phyloP scores from a whole-genome alignment of 106 monocot species.

The Dioscorea alata region DNA sequence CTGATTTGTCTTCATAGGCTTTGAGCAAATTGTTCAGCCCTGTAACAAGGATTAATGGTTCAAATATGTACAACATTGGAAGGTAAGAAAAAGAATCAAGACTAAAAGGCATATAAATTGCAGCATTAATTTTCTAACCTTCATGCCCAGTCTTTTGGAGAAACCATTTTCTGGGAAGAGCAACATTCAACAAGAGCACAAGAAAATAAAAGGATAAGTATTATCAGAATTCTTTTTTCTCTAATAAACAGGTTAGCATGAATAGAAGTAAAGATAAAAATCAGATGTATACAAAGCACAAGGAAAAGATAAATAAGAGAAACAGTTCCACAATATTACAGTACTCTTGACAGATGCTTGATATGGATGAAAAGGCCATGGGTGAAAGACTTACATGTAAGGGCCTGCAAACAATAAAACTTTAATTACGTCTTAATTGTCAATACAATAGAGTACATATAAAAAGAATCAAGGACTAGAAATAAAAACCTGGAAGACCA shows the following conservation, averaged over 20 bases:
- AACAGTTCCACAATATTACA: background rate
- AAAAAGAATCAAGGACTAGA: background rate
- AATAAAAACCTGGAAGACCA: slow-evolving; percentile 74
- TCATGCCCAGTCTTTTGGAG: slow-evolving; percentile 95
- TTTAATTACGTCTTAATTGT: background rate
- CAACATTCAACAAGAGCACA: background rate
- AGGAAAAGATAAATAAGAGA: no score
- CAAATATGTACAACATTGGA: background rate
- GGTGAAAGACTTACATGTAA: slow-evolving; percentile 67
- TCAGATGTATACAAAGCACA: no score
- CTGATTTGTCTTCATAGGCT: slow-evolving; percentile 95
- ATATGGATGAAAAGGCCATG: background rate
- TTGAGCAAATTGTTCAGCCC: slow-evolving; percentile 80
- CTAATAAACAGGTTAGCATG: no score
- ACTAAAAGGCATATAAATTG: background rate
- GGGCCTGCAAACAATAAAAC: slow-evolving; percentile 61
- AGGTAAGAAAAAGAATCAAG: background rate
- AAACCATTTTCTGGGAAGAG: slow-evolving; percentile 86
- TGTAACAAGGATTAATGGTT: slow-evolving; percentile 2
- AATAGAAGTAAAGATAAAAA: no score
- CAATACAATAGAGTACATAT: background rate
- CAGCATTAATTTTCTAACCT: slow-evolving; percentile 35
- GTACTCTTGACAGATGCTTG: background rate
- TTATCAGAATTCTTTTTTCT: background rate
- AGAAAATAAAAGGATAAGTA: background rate